Conservation (phyloP, 192 early-diverging fungal genomes). For the Coemansia sp. region DNA sequence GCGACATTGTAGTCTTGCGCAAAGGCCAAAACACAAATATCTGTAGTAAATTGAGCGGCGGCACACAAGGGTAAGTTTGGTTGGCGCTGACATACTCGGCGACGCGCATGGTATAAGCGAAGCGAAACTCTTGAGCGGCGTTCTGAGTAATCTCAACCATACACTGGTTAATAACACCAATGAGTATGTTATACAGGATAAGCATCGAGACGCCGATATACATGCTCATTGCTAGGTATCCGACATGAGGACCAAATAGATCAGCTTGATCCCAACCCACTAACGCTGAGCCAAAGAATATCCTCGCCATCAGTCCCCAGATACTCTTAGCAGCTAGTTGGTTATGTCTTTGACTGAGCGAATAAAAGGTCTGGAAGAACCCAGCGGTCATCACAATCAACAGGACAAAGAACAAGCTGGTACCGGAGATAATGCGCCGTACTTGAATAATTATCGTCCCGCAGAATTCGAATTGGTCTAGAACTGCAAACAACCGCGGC, state of each 20-base stretch:
- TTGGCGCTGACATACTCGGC: slow-evolving; percentile 43
- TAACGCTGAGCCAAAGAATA: slow-evolving; percentile 45
- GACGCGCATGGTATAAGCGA: slow-evolving; percentile 41
- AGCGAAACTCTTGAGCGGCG: slow-evolving; percentile 42
- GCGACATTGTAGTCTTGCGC: slow-evolving; percentile 27
- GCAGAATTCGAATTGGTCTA: slow-evolving; percentile 49
- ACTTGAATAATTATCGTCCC: slow-evolving; percentile 50
- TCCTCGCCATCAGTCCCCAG: slow-evolving; percentile 42
- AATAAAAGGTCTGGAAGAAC: slow-evolving; percentile 47
- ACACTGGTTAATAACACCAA: slow-evolving; percentile 50
- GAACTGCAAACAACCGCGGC: slow-evolving; percentile 42
- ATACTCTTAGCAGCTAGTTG: slow-evolving; percentile 27
- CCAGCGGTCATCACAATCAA: slow-evolving; percentile 42
- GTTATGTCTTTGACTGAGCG: slow-evolving; percentile 41
- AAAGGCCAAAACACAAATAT: slow-evolving; percentile 38
- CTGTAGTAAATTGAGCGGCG: slow-evolving; percentile 42
- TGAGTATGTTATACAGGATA: slow-evolving; percentile 48
- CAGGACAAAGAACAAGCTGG: slow-evolving; percentile 45
- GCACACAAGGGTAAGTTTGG: slow-evolving; percentile 45
- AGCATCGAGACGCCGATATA: slow-evolving; percentile 52
- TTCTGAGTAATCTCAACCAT: slow-evolving; percentile 43
- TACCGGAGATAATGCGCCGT: slow-evolving; percentile 35
- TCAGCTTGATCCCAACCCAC: slow-evolving; percentile 45
- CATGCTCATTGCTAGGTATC: slow-evolving; percentile 37
- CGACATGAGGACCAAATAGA: slow-evolving; percentile 39